phyloP scores from a whole-genome alignment of 2,329 filamentous ascomycete species.

The Alternaria arbusti region DNA sequence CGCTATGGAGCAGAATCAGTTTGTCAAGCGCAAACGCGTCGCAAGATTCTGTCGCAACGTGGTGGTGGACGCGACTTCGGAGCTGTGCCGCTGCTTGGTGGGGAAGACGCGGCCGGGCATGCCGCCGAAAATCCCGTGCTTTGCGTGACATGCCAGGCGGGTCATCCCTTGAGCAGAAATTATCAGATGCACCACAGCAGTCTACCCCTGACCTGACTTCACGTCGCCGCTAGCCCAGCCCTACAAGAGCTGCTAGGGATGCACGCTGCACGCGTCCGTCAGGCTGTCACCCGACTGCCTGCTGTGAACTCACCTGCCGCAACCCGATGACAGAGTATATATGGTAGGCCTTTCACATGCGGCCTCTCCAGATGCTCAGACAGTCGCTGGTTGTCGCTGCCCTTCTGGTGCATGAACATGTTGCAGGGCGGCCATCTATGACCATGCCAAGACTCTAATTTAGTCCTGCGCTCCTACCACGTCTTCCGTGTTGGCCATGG shows the following conservation, averaged over 20 bases:
- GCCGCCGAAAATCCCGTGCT: slow-evolving; percentile 9
- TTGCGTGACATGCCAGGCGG: not conserved
- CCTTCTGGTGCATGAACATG: not conserved
- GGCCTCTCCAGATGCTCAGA: not conserved
- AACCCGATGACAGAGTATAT: not conserved
- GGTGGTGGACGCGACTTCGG: slow-evolving; percentile 5
- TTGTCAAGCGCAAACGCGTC: slow-evolving; percentile 8
- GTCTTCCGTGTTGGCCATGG: slow-evolving; percentile 1
- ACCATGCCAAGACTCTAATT: not conserved
- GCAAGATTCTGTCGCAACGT: not conserved
- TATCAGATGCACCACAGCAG: slow-evolving; percentile 6
- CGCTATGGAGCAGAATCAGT: slow-evolving; percentile 7
- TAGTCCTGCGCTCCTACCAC: not conserved
- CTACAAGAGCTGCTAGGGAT: not conserved
- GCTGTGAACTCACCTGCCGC: not conserved
- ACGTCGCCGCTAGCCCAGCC: not conserved
- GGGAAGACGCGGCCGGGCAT: not conserved
- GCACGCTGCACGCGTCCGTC: not conserved
- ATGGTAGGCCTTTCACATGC: not conserved
- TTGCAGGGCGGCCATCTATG: not conserved
- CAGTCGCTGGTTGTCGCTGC: not conserved
- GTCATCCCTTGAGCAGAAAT: not conserved
- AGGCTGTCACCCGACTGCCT: not conserved
- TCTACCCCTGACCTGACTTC: not conserved
- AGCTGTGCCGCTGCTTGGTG: not conserved